Evolutionary conservation across 208 protist genomes (phyloP).

Genomic region (Tritrichomonas foetus): DNA sequence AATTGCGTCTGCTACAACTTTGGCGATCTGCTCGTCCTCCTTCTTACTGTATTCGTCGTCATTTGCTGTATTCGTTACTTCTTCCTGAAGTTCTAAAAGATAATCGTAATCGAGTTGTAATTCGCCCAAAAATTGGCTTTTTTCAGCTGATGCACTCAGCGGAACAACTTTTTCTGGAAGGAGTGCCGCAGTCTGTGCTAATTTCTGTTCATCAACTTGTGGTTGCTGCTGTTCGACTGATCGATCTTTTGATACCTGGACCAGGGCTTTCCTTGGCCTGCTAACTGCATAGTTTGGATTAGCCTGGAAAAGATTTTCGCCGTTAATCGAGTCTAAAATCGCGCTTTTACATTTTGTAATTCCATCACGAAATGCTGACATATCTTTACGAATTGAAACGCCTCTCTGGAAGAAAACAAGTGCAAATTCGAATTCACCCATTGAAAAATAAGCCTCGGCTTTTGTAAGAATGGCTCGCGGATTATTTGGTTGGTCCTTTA

Average conservation of each 20-base stretch:
- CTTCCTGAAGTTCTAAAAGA: background rate
- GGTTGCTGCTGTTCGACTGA: background rate
- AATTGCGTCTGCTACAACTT: background rate
- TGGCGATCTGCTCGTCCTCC: background rate
- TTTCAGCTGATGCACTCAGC: background rate
- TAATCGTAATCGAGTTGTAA: slow-evolving; percentile 8
- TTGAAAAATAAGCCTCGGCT: slow-evolving; percentile 37
- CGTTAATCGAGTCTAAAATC: slow-evolving; percentile 29
- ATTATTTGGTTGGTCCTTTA: background rate
- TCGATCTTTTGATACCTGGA: background rate
- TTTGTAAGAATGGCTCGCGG: background rate
- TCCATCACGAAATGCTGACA: slow-evolving; percentile 22
- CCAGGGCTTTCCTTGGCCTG: background rate
- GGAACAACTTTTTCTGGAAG: slow-evolving; percentile 34
- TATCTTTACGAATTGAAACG: slow-evolving; percentile 24
- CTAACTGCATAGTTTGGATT: slow-evolving; percentile 19
- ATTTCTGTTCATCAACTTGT: background rate
- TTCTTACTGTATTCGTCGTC: background rate
- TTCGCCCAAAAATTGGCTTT: slow-evolving; percentile 4
- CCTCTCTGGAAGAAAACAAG: slow-evolving; percentile 36
- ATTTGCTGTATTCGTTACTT: background rate
- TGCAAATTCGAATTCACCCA: slow-evolving; percentile 37
- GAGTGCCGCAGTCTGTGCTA: background rate
- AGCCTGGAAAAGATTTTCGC: slow-evolving; percentile 4
- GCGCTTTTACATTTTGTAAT: background rate